Percentiles rank a stretch among this genome's conserved stretches.
These are phyloP conservation scores for Mycena epipterygia DNA, from an alignment of 768 basidiomycete genomes.

Conservation along the genomic window DNA sequence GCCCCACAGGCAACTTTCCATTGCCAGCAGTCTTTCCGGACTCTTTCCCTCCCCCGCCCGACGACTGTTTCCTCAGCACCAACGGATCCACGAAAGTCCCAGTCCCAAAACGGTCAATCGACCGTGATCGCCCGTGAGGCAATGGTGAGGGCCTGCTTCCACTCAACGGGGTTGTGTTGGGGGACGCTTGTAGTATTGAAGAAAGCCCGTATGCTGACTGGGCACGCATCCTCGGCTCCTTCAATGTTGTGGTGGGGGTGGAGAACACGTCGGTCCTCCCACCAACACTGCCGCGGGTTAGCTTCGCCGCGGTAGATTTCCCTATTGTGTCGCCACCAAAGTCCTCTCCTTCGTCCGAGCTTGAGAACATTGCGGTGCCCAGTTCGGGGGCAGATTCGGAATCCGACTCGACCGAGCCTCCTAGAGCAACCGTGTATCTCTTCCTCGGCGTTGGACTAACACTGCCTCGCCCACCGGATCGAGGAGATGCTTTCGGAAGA, in stretches of 20 bases:
- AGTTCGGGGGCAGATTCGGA: constrained; percentile 44
- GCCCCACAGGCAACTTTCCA: constrained; percentile 80
- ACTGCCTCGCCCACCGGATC: constrained; percentile 62
- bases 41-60: constrained; percentile 58
- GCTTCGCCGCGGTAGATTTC: constrained; percentile 58
- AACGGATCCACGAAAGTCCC: constrained; percentile 85
- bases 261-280: constrained; percentile 16
- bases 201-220: constrained; percentile 72
- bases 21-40: constrained; percentile 60
- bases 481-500: constrained; percentile 49
- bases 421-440: constrained; percentile 88
- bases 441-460: constrained; percentile 84
- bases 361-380: constrained; percentile 60
- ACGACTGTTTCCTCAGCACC: constrained; percentile 75
- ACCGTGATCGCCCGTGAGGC: constrained; percentile 50
- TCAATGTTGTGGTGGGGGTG: constrained; percentile 44
- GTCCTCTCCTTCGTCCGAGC: constrained; percentile 56
- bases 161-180: constrained; percentile 47
- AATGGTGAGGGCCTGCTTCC: constrained; percentile 44
- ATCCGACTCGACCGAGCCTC: constrained; percentile 73
- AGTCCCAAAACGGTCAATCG: constrained; percentile 56
- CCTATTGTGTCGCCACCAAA: constrained; percentile 75
- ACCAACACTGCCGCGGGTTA: constrained; percentile 43
- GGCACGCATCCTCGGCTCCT: constrained; percentile 59
- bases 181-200: constrained; percentile 44